phyloP scores from a whole-genome alignment of 148 eudicot species.

The Hydrangea macrophylla region DNA sequence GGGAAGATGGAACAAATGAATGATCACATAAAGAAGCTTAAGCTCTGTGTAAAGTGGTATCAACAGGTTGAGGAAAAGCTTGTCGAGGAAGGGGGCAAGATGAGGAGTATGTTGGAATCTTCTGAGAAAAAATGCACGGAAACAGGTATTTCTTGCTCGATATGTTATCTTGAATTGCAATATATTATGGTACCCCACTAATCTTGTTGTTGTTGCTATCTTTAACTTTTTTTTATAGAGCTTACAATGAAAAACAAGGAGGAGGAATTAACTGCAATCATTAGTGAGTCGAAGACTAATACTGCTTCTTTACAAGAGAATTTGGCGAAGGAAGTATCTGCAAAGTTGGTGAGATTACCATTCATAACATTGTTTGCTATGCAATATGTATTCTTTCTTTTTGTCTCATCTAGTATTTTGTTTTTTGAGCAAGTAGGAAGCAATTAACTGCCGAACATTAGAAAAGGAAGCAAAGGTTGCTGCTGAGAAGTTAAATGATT shows the following conservation, averaged over 20 bases:
- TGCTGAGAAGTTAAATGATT: slow-evolving; percentile 41
- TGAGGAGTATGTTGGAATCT: slow-evolving; percentile 30
- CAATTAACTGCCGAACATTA: slow-evolving; percentile 33
- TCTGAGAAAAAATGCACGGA: slow-evolving; percentile 44
- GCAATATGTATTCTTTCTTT: background rate
- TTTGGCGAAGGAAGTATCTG: slow-evolving; percentile 44
- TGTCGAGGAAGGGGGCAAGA: slow-evolving; percentile 45
- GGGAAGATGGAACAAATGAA: slow-evolving; percentile 57
- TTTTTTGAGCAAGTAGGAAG: slow-evolving; percentile 37
- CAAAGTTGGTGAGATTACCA: slow-evolving; percentile 46
- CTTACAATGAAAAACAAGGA: slow-evolving; percentile 42
- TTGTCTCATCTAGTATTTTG: background rate
- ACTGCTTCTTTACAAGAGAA: slow-evolving; percentile 39
- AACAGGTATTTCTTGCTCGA: slow-evolving; percentile 32
- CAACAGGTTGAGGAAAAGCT: slow-evolving; percentile 51
- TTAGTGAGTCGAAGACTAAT: slow-evolving; percentile 33
- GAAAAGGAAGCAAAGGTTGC: slow-evolving; percentile 60
- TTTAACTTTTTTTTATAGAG: slow-evolving; percentile 26
- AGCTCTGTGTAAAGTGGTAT: slow-evolving; percentile 64
- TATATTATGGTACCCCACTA: no score
- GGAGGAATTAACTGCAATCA: slow-evolving; percentile 41
- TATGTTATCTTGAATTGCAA: background rate
- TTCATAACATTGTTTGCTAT: background rate
- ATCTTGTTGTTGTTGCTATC: no score
- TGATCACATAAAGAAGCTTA: slow-evolving; percentile 45